A percentile compares a stretch with the other conserved stretches of the same genome.
Conservation (phyloP, 2,329 filamentous ascomycete species). For the Fusarium oxysporum region DNA sequence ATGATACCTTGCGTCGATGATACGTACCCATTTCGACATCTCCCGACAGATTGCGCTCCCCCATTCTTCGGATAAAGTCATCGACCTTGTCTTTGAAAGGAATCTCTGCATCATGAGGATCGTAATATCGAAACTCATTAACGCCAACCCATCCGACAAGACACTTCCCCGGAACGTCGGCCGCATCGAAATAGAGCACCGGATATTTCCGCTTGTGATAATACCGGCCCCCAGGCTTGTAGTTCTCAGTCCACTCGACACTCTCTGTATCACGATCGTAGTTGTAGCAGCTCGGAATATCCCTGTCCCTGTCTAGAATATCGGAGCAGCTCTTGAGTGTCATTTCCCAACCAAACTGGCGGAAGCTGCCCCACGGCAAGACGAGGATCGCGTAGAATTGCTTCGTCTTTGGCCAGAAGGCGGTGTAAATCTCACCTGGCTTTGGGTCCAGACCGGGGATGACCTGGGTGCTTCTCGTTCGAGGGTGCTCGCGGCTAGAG, state of each 20-base stretch:
- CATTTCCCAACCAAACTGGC: neutral
- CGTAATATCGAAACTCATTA: neutral
- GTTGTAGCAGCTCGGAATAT: neutral
- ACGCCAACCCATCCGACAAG: fast-evolving
- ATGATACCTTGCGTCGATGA: no score
- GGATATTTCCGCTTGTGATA: neutral
- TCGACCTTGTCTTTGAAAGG: neutral
- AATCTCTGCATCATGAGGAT: neutral
- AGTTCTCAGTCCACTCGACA: neutral
- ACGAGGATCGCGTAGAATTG: neutral
- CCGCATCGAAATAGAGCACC: neutral
- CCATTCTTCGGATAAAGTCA: neutral
- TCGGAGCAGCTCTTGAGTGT: neutral
- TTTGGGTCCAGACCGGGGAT: neutral
- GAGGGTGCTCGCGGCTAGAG: no score
- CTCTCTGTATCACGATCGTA: neutral
- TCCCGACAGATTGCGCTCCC: neutral
- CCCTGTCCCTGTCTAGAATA: no score
- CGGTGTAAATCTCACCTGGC: slow-evolving; percentile 6
- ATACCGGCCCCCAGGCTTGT: neutral
- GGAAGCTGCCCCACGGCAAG: neutral
- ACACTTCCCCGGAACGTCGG: neutral
- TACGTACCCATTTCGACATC: no score
- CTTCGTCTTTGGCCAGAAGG: neutral
- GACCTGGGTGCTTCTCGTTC: neutral